Conservation (phyloP, 139 green algal genomes). For the Gonium pectorale region DNA sequence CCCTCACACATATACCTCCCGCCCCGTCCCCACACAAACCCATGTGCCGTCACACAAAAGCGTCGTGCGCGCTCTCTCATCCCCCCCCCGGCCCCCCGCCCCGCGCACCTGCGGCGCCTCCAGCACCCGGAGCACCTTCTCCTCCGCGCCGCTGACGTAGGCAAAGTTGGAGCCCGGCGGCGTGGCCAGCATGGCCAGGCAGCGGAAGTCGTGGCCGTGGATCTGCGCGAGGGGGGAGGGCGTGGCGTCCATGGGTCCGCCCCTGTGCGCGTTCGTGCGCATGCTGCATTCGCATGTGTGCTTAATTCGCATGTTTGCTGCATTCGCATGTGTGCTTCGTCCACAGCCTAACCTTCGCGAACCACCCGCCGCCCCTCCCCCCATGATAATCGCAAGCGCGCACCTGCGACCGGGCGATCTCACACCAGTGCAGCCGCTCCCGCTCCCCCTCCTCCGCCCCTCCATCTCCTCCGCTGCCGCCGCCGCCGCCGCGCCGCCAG, state of each 20-base stretch:
- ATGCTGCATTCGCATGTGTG: too few species aligned
- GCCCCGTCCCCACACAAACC: too few species aligned
- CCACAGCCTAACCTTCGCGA: too few species aligned
- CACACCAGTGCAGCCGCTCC: constrained; percentile 80
- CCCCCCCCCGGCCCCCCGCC: not conserved
- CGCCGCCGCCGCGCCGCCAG: not conserved
- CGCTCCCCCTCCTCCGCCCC: not conserved
- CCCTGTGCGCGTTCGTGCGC: too few species aligned
- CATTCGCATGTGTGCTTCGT: too few species aligned
- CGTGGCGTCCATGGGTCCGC: not conserved
- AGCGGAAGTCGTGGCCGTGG: constrained; percentile 96
- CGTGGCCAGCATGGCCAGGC: constrained; percentile 70
- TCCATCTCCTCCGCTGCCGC: not conserved
- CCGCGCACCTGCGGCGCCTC: constrained; percentile 73
- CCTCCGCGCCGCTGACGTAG: constrained; percentile 89
- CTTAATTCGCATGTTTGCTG: too few species aligned
- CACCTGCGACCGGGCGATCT: constrained; percentile 91
- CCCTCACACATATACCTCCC: too few species aligned
- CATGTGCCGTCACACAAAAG: not conserved
- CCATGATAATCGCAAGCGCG: too few species aligned
- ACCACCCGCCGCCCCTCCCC: too few species aligned
- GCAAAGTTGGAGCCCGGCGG: not conserved
- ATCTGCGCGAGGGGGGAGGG: constrained; percentile 69
- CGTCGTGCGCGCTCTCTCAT: not conserved
- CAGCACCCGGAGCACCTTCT: constrained; percentile 97